phyloP scores from a whole-genome alignment of 352 stramenopile genomes.

The Phytophthora europaea region DNA sequence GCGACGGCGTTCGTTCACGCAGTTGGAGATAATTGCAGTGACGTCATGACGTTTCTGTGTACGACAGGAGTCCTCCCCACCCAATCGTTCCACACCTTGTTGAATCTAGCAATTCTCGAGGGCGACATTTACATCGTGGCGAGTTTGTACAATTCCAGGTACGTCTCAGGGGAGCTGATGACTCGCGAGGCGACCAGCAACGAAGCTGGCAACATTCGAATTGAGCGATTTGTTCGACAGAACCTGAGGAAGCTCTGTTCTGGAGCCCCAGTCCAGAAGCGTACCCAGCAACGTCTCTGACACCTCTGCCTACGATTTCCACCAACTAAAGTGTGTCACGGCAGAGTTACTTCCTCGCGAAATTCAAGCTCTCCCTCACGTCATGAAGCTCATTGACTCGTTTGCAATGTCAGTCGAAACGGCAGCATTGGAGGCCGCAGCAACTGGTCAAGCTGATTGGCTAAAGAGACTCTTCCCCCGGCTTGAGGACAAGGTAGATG shows the following conservation, averaged over 20 bases:
- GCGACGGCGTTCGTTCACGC: neutral
- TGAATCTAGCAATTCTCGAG: neutral
- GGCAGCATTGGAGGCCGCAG: conserved; percentile 3
- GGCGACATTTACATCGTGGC: conserved; percentile 2
- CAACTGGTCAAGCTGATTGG: neutral
- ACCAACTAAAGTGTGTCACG: neutral
- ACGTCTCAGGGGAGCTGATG: neutral
- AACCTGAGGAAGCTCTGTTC: neutral
- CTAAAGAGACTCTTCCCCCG: neutral
- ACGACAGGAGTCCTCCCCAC: conserved; percentile 4
- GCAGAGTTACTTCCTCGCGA: neutral
- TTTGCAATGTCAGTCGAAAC: conserved; percentile 1
- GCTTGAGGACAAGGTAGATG: neutral
- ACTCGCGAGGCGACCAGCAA: neutral
- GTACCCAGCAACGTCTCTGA: neutral
- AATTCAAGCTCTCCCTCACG: conserved; percentile 4
- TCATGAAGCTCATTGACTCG: conserved; percentile 1
- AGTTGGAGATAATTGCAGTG: neutral
- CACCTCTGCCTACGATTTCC: neutral
- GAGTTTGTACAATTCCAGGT: neutral
- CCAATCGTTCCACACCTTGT: neutral
- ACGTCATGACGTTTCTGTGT: neutral
- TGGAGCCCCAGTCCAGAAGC: neutral
- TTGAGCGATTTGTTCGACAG: conserved; percentile 2
- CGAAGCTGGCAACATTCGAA: neutral